Conservation (phyloP, 1,284 basidiomycete genomes). For the Fomitopsis pinicola region DNA sequence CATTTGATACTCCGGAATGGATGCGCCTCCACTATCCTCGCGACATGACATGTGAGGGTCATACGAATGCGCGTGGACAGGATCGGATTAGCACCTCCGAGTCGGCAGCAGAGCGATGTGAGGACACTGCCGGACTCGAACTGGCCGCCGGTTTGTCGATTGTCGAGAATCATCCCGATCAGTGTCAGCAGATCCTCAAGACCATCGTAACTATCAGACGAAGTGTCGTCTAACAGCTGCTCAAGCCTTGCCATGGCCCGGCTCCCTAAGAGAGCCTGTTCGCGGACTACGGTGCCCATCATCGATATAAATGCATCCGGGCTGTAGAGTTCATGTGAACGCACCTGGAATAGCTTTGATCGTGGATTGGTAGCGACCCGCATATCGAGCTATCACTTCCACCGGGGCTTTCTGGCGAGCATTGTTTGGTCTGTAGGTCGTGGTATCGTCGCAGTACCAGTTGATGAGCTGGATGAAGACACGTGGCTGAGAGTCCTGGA, state of each 20-base stretch:
- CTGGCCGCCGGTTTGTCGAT: background rate
- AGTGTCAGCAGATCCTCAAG: background rate
- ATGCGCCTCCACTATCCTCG: background rate
- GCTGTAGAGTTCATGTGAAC: background rate
- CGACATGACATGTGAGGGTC: background rate
- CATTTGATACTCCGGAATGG: background rate
- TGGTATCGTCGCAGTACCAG: background rate
- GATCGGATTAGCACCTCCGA: background rate
- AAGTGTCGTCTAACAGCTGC: background rate
- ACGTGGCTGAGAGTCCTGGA: background rate
- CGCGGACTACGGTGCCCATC: background rate
- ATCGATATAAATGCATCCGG: no score
- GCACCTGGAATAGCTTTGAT: background rate
- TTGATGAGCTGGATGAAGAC: background rate
- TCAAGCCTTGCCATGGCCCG: background rate
- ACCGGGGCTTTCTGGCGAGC: background rate
- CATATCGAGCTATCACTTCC: background rate
- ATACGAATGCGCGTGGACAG: background rate
- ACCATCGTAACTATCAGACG: background rate
- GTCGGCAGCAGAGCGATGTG: background rate
- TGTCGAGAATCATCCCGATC: background rate
- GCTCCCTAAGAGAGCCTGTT: background rate
- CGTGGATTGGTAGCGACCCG: background rate
- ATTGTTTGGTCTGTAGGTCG: background rate
- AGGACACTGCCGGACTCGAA: background rate